Evolutionary conservation across 768 basidiomycete species (phyloP), one percentile per base, ranked within the genome.

Genomic region (Neoboletus brunneissimus): DNA sequence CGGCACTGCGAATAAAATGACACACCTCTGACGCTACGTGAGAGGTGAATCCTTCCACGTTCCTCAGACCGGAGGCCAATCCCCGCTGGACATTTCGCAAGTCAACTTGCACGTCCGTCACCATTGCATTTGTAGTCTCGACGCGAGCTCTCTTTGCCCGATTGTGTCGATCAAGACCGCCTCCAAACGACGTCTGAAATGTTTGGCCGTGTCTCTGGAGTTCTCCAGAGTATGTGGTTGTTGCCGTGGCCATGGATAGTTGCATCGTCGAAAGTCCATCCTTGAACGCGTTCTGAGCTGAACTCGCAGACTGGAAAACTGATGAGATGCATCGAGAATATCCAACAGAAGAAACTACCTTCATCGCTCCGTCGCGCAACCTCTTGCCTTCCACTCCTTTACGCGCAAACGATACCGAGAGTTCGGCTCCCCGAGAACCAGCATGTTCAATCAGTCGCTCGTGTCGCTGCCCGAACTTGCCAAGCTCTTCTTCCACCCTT

Each of bases 111-210:
- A 82, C 64, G 32, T 83, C 79, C 5, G 74, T 69, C 31, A 72
- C 72, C 64, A 89, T 72, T 4, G 73, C 67, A 41, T 76, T 74
- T 20, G 81, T 84, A 11, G 79, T 77, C 50, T 89, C 88, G 3
- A 86, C 64, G 42, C 90, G 81, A 38, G 84, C 84, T 47, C 85
- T 80, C 66, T 93, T 93, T 16, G 83, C 79, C 52, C 81, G 77
- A 42, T 74, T 72, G 63, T 87, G 74, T 57, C 82, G 78, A 57
- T 89, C 83, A 58, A 89, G 79, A 32, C 83, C 88, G 86, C 57
- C 69, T 44, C 71, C 71, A 57, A 75, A 82, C 20, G 79, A 75
- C 6, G 72, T 63, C 44, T 73, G 74, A 57, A 85, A 70, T 11
- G 64, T 68, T 52, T 81, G 76, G 2, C 77, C 73, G 40, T 79